Conservation (phyloP, 2,329 filamentous ascomycete species). For the Aplosporella prunicola region DNA sequence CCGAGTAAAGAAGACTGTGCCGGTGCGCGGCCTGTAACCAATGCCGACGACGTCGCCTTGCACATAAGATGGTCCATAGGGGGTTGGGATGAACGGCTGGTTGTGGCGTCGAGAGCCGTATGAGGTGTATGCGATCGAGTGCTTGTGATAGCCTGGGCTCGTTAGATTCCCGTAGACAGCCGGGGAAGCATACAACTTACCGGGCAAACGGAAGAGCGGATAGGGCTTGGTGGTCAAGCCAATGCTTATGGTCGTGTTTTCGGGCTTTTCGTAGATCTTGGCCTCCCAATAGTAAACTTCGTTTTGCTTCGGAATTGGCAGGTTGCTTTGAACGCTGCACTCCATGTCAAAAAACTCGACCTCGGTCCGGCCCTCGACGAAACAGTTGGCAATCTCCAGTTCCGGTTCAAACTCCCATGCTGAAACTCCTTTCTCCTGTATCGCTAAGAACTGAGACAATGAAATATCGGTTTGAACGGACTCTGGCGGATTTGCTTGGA, state of each 20-base stretch:
- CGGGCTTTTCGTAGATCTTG: slow-evolving; percentile 96
- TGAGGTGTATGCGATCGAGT: slow-evolving; percentile 84
- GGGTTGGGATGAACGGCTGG: slow-evolving; percentile 73
- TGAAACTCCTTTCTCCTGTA: slow-evolving; percentile 98
- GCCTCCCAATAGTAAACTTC: slow-evolving; percentile 99
- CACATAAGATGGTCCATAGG: slow-evolving; percentile 74
- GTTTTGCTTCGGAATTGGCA: slow-evolving; percentile 96
- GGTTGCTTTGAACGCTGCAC: slow-evolving; percentile 92
- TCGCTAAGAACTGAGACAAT: slow-evolving; percentile 91
- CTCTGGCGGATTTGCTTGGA: slow-evolving; percentile 88
- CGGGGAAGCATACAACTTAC: slow-evolving; percentile 41
- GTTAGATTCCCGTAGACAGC: slow-evolving; percentile 11
- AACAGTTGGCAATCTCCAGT: slow-evolving; percentile 96
- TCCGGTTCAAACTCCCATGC: slow-evolving; percentile 99
- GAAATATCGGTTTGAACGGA: slow-evolving; percentile 95
- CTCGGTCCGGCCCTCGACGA: slow-evolving; percentile 90
- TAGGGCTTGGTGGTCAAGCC: slow-evolving; percentile 97
- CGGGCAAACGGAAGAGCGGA: slow-evolving; percentile 84
- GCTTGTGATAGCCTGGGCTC: slow-evolving; percentile 77
- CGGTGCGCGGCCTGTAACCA: slow-evolving; percentile 87
- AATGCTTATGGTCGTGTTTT: slow-evolving; percentile 75
- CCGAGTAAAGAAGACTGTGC: slow-evolving; percentile 93
- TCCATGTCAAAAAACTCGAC: slow-evolving; percentile 99
- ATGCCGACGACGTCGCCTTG: slow-evolving; percentile 96
- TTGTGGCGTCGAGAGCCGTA: slow-evolving; percentile 81